These are phyloP conservation scores for Stephanodiscus triporus DNA, from an alignment of 108 stramenopile species.

Conservation along the genomic window DNA sequence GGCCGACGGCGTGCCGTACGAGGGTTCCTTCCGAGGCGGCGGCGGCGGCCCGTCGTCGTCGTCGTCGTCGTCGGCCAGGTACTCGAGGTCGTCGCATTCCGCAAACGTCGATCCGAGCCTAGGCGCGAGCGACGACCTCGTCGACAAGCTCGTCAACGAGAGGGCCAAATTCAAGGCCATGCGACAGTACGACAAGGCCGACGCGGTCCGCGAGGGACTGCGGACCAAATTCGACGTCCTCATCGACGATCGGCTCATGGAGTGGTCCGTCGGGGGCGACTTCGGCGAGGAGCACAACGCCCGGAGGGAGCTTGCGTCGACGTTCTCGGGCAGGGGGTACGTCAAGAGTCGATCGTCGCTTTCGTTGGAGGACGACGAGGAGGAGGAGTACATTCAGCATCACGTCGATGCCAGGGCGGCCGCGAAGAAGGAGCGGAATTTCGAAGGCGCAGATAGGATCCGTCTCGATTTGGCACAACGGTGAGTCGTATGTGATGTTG, in stretches of 20 bases:
- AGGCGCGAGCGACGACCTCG: constrained; percentile 6
- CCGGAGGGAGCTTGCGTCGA: constrained; percentile 22
- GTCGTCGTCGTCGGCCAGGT: background rate
- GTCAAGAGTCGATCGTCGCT: constrained; percentile 23
- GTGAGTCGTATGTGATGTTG: no score
- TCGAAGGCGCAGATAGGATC: constrained; percentile 59
- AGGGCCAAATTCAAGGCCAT: background rate
- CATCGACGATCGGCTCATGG: constrained; percentile 17
- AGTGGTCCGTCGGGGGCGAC: constrained; percentile 42
- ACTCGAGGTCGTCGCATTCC: background rate
- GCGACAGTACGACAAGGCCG: constrained; percentile 8
- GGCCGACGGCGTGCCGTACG: constrained; percentile 61
- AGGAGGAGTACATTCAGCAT: constrained; percentile 39
- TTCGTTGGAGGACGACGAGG: constrained; percentile 6
- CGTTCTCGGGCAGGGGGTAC: constrained; percentile 21
- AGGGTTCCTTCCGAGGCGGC: constrained; percentile 16
- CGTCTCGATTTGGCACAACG: constrained; percentile 48
- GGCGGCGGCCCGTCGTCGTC: constrained; percentile 7
- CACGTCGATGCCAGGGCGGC: constrained; percentile 40
- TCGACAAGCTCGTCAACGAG: constrained; percentile 6
- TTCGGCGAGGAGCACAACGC: constrained; percentile 37
- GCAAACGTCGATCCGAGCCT: background rate
- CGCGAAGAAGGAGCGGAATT: constrained; percentile 58
- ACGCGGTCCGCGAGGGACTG: constrained; percentile 8
- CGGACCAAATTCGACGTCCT: background rate